A percentile compares a stretch with the other conserved stretches of the same genome.
Conservation (phyloP, 192 early-diverging fungal genomes). For the Coemansia brasiliensis region DNA sequence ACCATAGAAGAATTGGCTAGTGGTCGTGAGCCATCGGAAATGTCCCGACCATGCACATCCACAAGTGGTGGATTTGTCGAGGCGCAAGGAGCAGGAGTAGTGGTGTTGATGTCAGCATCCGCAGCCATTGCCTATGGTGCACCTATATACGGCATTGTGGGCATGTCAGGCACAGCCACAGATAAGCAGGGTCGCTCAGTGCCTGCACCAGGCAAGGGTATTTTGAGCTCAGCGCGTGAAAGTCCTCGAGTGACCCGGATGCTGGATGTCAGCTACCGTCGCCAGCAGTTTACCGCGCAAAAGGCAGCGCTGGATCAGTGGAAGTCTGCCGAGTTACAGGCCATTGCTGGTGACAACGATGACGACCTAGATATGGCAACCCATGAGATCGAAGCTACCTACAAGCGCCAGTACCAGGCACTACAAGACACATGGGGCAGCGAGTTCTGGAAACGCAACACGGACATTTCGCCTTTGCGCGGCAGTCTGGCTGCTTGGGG, state of each 20-base stretch:
- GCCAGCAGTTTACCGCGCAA: constrained; percentile 55
- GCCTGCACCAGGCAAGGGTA: constrained; percentile 93
- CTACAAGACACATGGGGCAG: constrained; percentile 69
- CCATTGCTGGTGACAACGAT: too few species aligned
- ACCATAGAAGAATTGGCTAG: constrained; percentile 80
- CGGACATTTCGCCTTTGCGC: constrained; percentile 80
- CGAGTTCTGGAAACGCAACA: constrained; percentile 78
- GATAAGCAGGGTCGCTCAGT: constrained; percentile 94
- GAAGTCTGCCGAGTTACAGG: constrained; percentile 15
- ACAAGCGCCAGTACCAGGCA: constrained; percentile 29
- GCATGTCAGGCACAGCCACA: constrained; percentile 82
- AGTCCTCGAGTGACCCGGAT: constrained; percentile 52
- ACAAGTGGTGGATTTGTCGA: constrained; percentile 94
- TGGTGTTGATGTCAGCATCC: constrained; percentile 85
- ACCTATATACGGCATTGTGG: constrained; percentile 90
- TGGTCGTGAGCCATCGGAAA: constrained; percentile 85
- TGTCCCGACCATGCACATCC: constrained; percentile 86
- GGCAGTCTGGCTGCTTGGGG: constrained; percentile 86
- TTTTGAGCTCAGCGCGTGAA: constrained; percentile 88
- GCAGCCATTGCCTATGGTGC: constrained; percentile 90
- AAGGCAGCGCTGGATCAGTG: not conserved
- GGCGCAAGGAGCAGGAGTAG: constrained; percentile 84
- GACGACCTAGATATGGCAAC: constrained; percentile 24
- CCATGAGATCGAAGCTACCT: too few species aligned
- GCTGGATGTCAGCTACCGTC: constrained; percentile 81